Conservation (phyloP, 108 stramenopile species). For the Cyclotella cryptica region DNA sequence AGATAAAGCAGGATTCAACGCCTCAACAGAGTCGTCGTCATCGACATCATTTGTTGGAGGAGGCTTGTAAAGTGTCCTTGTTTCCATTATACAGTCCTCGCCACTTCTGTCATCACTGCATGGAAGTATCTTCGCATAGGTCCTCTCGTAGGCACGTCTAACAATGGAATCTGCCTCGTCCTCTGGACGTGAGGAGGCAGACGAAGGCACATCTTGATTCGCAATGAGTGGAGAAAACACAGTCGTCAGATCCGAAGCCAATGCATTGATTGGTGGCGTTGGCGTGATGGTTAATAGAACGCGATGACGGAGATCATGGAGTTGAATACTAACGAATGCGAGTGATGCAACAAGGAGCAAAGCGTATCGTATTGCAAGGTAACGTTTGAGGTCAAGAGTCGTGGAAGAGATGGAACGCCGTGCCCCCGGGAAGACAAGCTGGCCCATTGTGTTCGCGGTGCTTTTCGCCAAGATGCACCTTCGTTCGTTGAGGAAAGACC, state of each 20-base stretch:
- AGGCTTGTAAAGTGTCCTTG: slow-evolving; percentile 1
- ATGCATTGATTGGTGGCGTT: not conserved
- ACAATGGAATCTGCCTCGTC: slow-evolving; percentile 21
- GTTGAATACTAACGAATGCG: too few relatives aligned
- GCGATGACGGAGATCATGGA: too few relatives aligned
- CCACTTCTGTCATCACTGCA: not conserved
- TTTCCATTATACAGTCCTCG: slow-evolving; percentile 2
- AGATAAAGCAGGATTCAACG: not conserved
- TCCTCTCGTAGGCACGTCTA: slow-evolving; percentile 8
- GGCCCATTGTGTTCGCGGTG: too few relatives aligned
- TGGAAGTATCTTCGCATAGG: slow-evolving; percentile 11
- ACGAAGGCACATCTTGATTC: not conserved
- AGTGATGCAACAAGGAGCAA: too few relatives aligned
- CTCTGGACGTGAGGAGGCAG: not conserved
- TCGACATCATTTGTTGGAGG: not conserved
- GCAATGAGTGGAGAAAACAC: not conserved
- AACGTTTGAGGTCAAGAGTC: too few relatives aligned
- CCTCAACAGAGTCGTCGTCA: not conserved
- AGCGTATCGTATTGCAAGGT: too few relatives aligned
- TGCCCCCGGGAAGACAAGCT: too few relatives aligned
- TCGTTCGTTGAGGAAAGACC: too few relatives aligned
- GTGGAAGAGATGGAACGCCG: too few relatives aligned
- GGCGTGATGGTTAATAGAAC: too few relatives aligned
- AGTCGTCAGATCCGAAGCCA: not conserved
- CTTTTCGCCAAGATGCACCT: too few relatives aligned